Evolutionary conservation across 108 stramenopile species (phyloP), one percentile per base, ranked within the genome.

Genomic region (Stephanodiscus triporus): DNA sequence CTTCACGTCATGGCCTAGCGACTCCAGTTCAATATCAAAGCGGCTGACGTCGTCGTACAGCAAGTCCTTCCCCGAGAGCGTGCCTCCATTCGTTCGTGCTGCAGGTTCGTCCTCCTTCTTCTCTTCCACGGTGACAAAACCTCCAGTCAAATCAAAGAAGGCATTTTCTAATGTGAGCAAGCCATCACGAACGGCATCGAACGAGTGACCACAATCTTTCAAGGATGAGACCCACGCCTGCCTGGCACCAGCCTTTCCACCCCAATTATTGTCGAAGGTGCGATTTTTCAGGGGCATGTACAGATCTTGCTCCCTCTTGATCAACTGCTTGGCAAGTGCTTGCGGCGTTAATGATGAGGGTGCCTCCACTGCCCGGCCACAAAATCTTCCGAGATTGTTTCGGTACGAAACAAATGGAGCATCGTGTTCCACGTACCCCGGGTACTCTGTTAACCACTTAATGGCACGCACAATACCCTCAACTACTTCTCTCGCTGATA

Each of bases 11-110:
- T 72, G 83, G 57, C 91, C 90, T 24, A 91, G 78, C 5, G 90
- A 89, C 69, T 95, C 94, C 22, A 95, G 83, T 60, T 95, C 94
- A 70, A 92, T 90, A 43, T 92, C 90, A 53, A 86, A 87, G 38
- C 89, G 84, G 50, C 76, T 80, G 4, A 26, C 42, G 19, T 88
- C 82, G 62, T 91, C 82, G 26, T 84, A 81, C 22, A 92, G 72
- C 11, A 92, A 54, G 10, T 78, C 85, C 59, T 87, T 82, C 29
- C 80, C 88, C 16, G 64, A 65, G 10, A 67, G 77, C 17, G 59
- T 54, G 34, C 49, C 53, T 29, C 70, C 65, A 38, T 40, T 66
- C 5, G 48, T 22, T 54, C 62, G 47, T 23, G 22, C 48, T 22
- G 36, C 26, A 10, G 67, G 36, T 0, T 51, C 50, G 38, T 38